Percentiles rank a stretch among this genome's conserved stretches.
Conservation (phyloP, 306 rosid species). For the Vigna radiata region DNA sequence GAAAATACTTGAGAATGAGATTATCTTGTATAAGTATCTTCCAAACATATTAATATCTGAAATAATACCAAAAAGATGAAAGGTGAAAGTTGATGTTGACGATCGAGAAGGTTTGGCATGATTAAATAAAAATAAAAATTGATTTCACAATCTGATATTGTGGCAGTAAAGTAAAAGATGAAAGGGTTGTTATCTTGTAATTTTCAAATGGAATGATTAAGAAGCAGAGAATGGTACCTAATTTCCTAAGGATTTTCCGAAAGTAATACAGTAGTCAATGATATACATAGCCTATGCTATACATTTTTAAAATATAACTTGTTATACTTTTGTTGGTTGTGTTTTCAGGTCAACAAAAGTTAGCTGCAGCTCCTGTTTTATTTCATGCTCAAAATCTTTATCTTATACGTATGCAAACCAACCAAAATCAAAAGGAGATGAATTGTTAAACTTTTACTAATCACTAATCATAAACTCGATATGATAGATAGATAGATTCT, state of each 20-base stretch:
- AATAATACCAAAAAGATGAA: neutral
- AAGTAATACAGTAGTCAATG: neutral
- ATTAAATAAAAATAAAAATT: neutral
- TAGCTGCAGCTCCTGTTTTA: slow-evolving; percentile 47
- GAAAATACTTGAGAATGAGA: too few species aligned
- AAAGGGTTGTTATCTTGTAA: slow-evolving; percentile 42
- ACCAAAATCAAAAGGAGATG: neutral
- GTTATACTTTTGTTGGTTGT: neutral
- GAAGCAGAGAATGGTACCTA: slow-evolving; percentile 43
- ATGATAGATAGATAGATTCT: slow-evolving; percentile 51
- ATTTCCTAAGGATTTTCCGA: slow-evolving; percentile 31
- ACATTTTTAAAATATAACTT: neutral
- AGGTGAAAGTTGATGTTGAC: slow-evolving; percentile 21
- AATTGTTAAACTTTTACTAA: slow-evolving; percentile 17
- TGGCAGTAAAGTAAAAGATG: slow-evolving; percentile 26
- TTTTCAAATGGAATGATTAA: slow-evolving; percentile 43
- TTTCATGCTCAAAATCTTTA: slow-evolving; percentile 37
- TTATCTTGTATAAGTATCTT: too few species aligned
- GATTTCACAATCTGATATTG: neutral
- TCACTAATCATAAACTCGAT: slow-evolving; percentile 38
- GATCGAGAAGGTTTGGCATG: neutral
- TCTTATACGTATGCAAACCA: neutral
- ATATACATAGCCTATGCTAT: too few species aligned
- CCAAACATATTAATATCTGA: too few species aligned
- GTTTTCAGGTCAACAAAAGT: slow-evolving; percentile 45